Base-by-base conservation (phyloP, 768 basidiomycete genomes). In the Lentinula guzmanii region DNA sequence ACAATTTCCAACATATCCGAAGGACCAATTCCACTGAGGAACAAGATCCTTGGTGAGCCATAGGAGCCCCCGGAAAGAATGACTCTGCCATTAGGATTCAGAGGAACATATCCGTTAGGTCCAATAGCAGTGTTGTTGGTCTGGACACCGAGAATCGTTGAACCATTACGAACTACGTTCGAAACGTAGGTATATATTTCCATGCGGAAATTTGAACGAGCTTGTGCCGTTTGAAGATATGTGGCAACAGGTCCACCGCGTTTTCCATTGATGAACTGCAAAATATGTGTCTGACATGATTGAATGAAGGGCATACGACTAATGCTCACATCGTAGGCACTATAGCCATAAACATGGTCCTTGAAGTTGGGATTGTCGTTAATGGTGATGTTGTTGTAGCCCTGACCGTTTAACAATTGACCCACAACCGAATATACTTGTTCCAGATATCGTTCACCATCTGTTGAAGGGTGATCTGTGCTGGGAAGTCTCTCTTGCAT, bases 1-100 rank as follows among this genome's bases (percentile, higher is more conserved):
- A 84, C 84, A 18, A 82, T 57, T 58, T 73, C 68, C 65, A 87
- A 74, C 84, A 82, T 82, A 63, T 86, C 85, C 1, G 72, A 69
- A 0, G 85, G 85, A 28, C 86, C 86, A 48, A 87, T 86, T 21
- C 85, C 85, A 61, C 81, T 82, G 61, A 80, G 77, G 78, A 83
- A 86, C 15, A 86, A 73, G 62, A 86, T 77, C 35, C 85, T 76
- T 58, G 84, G 70, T 11, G 82, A 80, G 21, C 85, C 84, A 64
- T 79, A 84, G 11, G 82, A 73, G 13, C 85, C 86, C 34, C 80
- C 81, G 4, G 83, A 80, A 24, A 87, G 79, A 62, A 87, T 76
- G 65, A 87, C 84, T 35, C 86, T 80, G n/a, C 85, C 86, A 31
- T 76, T 76, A 7, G 78, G 68, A 35, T 75, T 86, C 51, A 86